A percentile compares a stretch with the other conserved stretches of the same genome.
These are phyloP conservation scores for Chernovozyma aurita DNA, from an alignment of 1,139 yeast genomes.

Conservation along the genomic window DNA sequence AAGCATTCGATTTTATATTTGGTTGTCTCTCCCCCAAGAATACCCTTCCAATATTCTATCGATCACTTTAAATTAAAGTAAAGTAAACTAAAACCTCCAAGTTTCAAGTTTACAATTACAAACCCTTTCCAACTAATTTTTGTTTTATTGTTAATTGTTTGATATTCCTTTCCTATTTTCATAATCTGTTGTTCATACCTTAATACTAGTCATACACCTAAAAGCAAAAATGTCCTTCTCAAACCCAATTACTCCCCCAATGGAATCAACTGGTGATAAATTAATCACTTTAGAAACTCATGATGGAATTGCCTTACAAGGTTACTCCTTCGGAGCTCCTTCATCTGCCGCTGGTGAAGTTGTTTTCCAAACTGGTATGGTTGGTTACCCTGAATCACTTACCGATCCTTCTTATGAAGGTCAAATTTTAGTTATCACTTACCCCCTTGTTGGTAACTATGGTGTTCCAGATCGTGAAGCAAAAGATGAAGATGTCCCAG, in stretches of 20 bases:
- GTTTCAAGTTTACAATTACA: no score
- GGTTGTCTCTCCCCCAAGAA: not conserved
- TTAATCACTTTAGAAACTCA: conserved; percentile 88
- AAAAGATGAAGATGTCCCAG: conserved; percentile 67
- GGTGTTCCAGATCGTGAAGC: conserved; percentile 93
- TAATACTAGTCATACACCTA: no score
- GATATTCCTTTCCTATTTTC: no score
- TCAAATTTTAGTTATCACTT: conserved; percentile 94
- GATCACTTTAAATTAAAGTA: no score
- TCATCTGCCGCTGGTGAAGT: conserved; percentile 91
- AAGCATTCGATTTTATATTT: not conserved
- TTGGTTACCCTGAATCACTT: conserved; percentile 97
- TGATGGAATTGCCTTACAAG: conserved; percentile 86
- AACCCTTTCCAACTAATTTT: no score
- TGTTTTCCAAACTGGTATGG: conserved; percentile 99
- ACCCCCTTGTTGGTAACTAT: conserved; percentile 95
- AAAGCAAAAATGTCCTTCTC: conserved; percentile 23
- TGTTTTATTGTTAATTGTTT: no score
- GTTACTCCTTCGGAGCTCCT: conserved; percentile 97
- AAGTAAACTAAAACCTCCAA: no score
- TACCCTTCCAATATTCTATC: no score
- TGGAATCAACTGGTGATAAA: conserved; percentile 75
- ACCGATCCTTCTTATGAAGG: conserved; percentile 99
- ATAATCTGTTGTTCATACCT: no score
- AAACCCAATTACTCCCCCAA: conserved; percentile 84